Conservation (phyloP, 2,329 filamentous ascomycete genomes). For the Rutstroemia sp. region DNA sequence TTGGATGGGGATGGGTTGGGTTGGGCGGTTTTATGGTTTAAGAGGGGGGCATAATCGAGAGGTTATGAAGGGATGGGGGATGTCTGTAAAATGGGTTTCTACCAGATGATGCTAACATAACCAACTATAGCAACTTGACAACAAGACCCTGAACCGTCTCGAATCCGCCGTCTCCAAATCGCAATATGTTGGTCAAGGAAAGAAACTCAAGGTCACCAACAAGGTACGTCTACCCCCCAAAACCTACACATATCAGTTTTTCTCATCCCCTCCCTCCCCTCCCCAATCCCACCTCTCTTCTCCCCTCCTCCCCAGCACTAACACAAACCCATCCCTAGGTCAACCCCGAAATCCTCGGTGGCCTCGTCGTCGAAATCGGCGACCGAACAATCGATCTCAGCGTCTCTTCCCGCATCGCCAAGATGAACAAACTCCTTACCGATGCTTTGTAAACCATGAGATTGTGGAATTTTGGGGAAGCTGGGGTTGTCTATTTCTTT, state of each 20-base stretch:
- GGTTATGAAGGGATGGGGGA: not conserved
- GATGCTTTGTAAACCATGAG: slow-evolving; percentile 79
- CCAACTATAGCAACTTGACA: slow-evolving; percentile 64
- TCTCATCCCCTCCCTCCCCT: too few relatives aligned
- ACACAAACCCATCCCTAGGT: slow-evolving; percentile 46
- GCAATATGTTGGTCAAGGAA: slow-evolving; percentile 76
- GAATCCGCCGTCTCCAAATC: slow-evolving; percentile 88
- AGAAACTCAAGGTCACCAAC: slow-evolving; percentile 97
- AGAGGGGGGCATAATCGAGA: not conserved
- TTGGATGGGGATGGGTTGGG: not conserved
- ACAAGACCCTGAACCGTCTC: slow-evolving; percentile 75
- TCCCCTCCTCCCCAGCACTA: not conserved
- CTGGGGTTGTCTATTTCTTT: not conserved
- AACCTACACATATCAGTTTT: too few relatives aligned
- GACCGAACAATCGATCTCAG: slow-evolving; percentile 97
- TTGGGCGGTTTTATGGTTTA: not conserved
- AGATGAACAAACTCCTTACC: slow-evolving; percentile 98
- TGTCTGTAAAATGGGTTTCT: not conserved
- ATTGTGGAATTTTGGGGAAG: not conserved
- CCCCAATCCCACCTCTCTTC: not conserved
- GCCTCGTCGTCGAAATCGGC: slow-evolving; percentile 90
- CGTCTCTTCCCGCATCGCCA: slow-evolving; percentile 88
- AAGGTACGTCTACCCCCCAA: slow-evolving; percentile 47
- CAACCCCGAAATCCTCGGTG: slow-evolving; percentile 89
- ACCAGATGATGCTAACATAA: slow-evolving; percentile 1